Evolutionary conservation across 169 alveolate genomes (phyloP), one percentile per base, ranked within the genome.

Genomic region (Babesia sp.): DNA sequence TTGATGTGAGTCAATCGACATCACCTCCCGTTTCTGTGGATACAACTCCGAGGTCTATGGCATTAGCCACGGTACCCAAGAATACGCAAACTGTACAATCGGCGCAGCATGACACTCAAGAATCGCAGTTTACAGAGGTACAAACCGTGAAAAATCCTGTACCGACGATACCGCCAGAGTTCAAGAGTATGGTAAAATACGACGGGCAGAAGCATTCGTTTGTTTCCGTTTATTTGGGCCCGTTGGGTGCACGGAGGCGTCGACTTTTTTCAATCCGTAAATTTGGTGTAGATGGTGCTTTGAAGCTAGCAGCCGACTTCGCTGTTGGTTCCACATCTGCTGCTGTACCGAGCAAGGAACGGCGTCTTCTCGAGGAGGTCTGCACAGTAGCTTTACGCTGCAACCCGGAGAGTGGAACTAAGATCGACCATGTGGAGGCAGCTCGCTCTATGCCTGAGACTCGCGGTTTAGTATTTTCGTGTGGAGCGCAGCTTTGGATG

Each of bases 161-260:
- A 1, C 42, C 44, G 6, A 64, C 41, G 37, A 57, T 71, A 22
- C 85, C 84, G 46, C 44, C 68, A 71, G 91, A 80, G 34, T 55
- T 14, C 33, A 36, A 45, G 11, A 60, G 58, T 39, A 29, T 59
- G 45, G 86, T 78, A 16, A 78, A 78, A 46, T 88, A 75, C 67
- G 71, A 82, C 71, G 70, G 77, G 44, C 82, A 84, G 58, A 88
- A 88, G 69, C 83, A 78, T 48, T 69, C 91, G 11, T 88, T 80
- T 78, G 86, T 83, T 41, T 66, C 87, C n/a, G 84, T 84, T 1
- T 88, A 79, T 45, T 46, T 78, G 24, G 90, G 83, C 24, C 68
- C 90, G 33, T 81, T 73, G 56, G 93, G 88, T 36, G 77, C 71
- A 31, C 71, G 86, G 31, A 61, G 83, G 28, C 74, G 90, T 72